Evolutionary conservation across 139 green algal species (phyloP).

Genomic region (Closterium sp.): DNA sequence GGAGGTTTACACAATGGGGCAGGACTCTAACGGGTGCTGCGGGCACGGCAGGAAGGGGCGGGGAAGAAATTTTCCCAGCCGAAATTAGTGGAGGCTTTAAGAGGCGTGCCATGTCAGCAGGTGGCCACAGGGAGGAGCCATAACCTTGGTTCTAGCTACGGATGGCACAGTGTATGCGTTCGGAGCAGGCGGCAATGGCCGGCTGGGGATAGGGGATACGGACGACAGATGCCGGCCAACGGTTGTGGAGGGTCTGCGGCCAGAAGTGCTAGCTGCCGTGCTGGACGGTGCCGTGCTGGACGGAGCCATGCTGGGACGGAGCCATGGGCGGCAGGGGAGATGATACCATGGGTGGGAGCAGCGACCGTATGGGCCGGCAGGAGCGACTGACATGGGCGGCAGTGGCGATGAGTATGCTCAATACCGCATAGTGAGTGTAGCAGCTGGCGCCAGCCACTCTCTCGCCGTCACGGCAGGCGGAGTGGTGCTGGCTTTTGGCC

Average conservation of each 20-base stretch:
- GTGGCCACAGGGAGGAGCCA: background rate
- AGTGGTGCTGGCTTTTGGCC: background rate
- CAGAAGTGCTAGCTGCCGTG: background rate
- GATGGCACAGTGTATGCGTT: background rate
- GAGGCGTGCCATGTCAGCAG: background rate
- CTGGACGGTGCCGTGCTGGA: too few species aligned
- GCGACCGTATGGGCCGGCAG: too few species aligned
- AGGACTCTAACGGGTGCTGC: background rate
- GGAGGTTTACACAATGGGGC: background rate
- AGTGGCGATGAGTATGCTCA: background rate
- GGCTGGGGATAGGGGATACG: background rate
- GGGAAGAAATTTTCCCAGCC: background rate
- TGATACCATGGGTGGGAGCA: background rate
- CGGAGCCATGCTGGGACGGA: constrained; percentile 87
- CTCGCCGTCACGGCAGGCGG: constrained; percentile 84
- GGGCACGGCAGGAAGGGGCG: background rate
- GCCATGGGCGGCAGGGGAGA: background rate
- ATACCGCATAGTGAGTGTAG: constrained; percentile 77
- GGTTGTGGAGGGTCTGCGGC: background rate
- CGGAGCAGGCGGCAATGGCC: background rate
- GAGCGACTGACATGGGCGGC: too few species aligned
- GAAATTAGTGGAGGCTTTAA: background rate
- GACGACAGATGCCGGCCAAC: background rate
- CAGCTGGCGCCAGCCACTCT: constrained; percentile 82
- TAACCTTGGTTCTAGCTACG: background rate